Evolutionary conservation across 2,329 filamentous ascomycete species (phyloP).

Genomic region (Ophiostoma sp.): DNA sequence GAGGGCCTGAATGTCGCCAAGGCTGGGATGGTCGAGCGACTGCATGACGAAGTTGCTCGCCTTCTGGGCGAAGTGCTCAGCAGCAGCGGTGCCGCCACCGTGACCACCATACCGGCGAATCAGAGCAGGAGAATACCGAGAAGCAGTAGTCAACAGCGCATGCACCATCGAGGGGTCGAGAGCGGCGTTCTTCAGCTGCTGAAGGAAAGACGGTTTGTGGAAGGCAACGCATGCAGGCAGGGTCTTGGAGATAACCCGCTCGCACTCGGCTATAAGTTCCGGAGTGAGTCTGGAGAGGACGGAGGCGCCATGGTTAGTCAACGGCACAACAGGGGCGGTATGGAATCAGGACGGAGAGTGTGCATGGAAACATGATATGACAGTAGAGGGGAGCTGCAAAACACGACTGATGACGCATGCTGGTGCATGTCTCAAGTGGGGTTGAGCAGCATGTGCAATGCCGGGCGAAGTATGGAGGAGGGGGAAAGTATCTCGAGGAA

Average conservation of each 20-base stretch:
- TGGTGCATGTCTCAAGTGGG: constrained; percentile 20
- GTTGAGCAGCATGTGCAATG: constrained; percentile 10
- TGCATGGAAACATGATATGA: not conserved
- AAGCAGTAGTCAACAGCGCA: constrained; percentile 58
- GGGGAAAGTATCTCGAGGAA: not conserved
- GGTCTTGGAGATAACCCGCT: constrained; percentile 61
- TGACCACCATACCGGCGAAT: constrained; percentile 61
- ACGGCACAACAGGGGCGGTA: not conserved
- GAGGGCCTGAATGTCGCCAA: constrained; percentile 62
- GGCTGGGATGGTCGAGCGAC: constrained; percentile 58
- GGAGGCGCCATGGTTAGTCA: constrained; percentile 20
- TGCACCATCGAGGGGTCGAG: constrained; percentile 59
- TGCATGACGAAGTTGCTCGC: constrained; percentile 58
- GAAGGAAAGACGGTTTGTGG: constrained; percentile 62
- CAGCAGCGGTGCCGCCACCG: constrained; percentile 51
- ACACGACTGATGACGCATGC: not conserved
- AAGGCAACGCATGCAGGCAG: constrained; percentile 63
- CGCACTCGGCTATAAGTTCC: constrained; percentile 59
- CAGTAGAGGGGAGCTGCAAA: not conserved
- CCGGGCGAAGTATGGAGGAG: not conserved
- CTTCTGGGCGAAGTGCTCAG: constrained; percentile 61
- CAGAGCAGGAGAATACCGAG: constrained; percentile 57
- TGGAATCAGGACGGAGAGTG: not conserved
- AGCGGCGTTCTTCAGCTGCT: constrained; percentile 58
- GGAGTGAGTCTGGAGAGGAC: constrained; percentile 49